Conservation (phyloP, 1,284 basidiomycete genomes). For the Marasmius tenuissimus region DNA sequence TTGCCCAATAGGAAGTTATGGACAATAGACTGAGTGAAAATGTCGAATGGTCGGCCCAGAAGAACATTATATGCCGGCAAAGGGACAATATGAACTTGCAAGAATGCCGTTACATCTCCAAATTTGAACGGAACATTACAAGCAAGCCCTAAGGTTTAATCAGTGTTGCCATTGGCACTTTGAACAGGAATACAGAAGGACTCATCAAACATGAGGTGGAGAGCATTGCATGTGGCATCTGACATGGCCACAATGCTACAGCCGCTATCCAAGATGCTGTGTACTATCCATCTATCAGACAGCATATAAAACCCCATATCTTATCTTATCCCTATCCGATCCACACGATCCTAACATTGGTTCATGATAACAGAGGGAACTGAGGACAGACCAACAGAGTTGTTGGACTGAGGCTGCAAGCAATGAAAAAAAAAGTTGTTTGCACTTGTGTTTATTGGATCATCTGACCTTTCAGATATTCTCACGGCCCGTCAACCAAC, state of each 20-base stretch:
- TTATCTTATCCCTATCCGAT: no score
- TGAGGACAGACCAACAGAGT: no score
- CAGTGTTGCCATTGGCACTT: neutral
- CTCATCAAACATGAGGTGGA: neutral
- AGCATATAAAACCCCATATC: no score
- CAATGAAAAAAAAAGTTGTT: no score
- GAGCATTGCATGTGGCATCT: neutral
- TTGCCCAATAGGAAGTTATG: conserved; percentile 4
- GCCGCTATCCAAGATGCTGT: neutral
- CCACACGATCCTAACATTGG: no score
- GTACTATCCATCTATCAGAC: neutral
- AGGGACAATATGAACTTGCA: conserved; percentile 11
- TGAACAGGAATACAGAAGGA: neutral
- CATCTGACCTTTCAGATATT: no score
- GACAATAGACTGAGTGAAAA: conserved; percentile 8
- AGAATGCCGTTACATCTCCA: conserved; percentile 11
- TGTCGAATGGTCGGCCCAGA: conserved; percentile 14
- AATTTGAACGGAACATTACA: conserved; percentile 19
- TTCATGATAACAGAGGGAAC: no score
- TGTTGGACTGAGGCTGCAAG: no score
- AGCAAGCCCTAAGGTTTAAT: conserved; percentile 15
- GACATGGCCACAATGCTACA: neutral
- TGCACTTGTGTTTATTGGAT: no score
- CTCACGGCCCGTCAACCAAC: no score
- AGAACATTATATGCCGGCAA: conserved; percentile 10